A percentile compares a stretch with the other conserved stretches of the same genome.
phyloP scores from a whole-genome alignment of 176 grass and related monocot species.

The Phragmites australis region DNA sequence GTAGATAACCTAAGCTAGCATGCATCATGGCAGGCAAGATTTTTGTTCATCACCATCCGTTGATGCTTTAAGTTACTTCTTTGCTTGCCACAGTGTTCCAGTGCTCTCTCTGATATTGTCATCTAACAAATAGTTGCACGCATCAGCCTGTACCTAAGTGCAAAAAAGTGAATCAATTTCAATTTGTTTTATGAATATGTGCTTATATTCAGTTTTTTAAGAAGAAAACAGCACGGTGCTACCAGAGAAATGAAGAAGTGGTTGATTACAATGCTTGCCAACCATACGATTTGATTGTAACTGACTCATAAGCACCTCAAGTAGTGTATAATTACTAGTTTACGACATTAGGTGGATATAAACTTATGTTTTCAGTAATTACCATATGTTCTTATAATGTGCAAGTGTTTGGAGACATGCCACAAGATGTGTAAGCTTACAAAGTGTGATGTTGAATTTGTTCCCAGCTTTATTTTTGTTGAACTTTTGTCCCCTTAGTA shows the following conservation, averaged over 20 bases:
- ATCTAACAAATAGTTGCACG: not conserved
- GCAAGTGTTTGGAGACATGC: not conserved
- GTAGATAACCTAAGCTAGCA: conserved; percentile 15
- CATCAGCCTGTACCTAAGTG: not conserved
- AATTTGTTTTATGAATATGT: not conserved
- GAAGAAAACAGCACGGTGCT: not conserved
- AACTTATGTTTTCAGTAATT: not conserved
- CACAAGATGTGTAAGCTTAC: not conserved
- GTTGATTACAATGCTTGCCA: not conserved
- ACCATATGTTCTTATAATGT: not conserved
- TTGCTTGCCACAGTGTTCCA: not conserved
- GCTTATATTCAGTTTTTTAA: not conserved
- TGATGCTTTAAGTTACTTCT: not conserved
- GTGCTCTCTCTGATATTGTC: not conserved
- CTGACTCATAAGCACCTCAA: too few species aligned
- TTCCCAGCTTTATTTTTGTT: not conserved
- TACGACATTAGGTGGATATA: not conserved
- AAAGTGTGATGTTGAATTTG: not conserved
- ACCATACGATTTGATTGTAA: too few species aligned
- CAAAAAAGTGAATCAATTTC: too few species aligned
- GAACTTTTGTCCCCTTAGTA: not conserved
- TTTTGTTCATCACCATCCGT: conserved; percentile 9
- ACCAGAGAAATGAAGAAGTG: not conserved
- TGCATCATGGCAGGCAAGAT: conserved; percentile 20
- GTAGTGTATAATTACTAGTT: not conserved